These are phyloP conservation scores for Mortierella sp. DNA, from an alignment of 371 early-diverging fungal genomes.

Conservation along the genomic window DNA sequence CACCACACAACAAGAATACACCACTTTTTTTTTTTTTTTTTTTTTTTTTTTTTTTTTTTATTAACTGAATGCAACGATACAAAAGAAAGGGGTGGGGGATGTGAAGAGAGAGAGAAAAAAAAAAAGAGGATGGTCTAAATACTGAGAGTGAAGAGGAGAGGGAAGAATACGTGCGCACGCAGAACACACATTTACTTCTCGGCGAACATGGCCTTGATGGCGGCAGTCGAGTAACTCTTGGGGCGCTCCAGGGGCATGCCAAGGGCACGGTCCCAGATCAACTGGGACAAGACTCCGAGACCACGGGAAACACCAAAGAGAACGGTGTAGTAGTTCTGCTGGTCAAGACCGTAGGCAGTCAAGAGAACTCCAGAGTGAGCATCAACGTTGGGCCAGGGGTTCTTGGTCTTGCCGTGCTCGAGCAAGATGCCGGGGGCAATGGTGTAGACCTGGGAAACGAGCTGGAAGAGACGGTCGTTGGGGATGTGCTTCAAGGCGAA, in stretches of 20 bases:
- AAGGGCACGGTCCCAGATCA: slow-evolving; percentile 97
- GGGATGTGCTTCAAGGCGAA: slow-evolving; percentile 98
- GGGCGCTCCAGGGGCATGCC: slow-evolving; percentile 96
- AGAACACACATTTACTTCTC: slow-evolving; percentile 60
- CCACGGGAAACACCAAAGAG: slow-evolving; percentile 98
- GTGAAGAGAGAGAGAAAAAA: too few relatives aligned
- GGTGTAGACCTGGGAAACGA: slow-evolving; percentile 96
- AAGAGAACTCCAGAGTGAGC: slow-evolving; percentile 98
- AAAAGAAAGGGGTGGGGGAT: too few relatives aligned
- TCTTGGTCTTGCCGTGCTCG: slow-evolving; percentile 99
- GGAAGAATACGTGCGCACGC: too few relatives aligned
- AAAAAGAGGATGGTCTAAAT: too few relatives aligned
- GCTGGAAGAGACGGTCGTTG: slow-evolving; percentile 95
- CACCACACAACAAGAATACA: too few relatives aligned
- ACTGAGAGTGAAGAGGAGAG: too few relatives aligned
- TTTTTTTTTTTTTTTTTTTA: too few relatives aligned
- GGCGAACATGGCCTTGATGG: slow-evolving; percentile 82
- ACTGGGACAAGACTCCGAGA: slow-evolving; percentile 92
- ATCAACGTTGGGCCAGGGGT: slow-evolving; percentile 99
- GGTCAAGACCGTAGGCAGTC: slow-evolving; percentile 95
- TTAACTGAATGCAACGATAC: too few relatives aligned
- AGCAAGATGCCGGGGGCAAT: slow-evolving; percentile 95
- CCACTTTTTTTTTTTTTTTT: too few relatives aligned
- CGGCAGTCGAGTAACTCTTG: slow-evolving; percentile 91
- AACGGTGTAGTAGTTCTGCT: slow-evolving; percentile 99